Conservation (phyloP, 441 rosid genomes). For the Breynia disticha region DNA sequence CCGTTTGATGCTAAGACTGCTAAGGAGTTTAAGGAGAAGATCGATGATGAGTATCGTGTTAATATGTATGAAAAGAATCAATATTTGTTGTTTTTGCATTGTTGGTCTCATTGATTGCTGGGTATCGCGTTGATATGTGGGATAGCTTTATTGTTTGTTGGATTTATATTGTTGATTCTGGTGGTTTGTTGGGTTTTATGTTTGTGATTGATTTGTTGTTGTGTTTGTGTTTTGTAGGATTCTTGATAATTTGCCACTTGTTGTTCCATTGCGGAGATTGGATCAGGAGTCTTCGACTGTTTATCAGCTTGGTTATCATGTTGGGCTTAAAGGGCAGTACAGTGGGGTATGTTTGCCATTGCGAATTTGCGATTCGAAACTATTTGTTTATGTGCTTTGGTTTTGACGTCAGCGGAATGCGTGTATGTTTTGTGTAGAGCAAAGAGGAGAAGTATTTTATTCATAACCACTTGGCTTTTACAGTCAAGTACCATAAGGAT, state of each 20-base stretch:
- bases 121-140: background rate
- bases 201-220: constrained; percentile 6
- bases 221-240: constrained; percentile 45
- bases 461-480: constrained; percentile 73
- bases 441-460: constrained; percentile 78
- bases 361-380: background rate
- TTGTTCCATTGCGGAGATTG: constrained; percentile 52
- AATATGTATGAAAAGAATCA: constrained; percentile 61
- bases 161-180: background rate
- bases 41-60: constrained; percentile 74
- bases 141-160: too few species aligned
- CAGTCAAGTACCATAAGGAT: constrained; percentile 72
- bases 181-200: background rate
- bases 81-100: background rate
- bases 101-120: background rate
- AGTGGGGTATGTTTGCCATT: constrained; percentile 44
- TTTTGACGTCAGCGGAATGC: constrained; percentile 8
- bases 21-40: constrained; percentile 74
- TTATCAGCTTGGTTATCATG: constrained; percentile 78
- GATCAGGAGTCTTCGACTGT: constrained; percentile 50
- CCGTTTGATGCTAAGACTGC: constrained; percentile 51
- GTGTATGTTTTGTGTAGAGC: constrained; percentile 36
- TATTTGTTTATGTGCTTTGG: constrained; percentile 1
- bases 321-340: constrained; percentile 73
- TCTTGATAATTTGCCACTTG: constrained; percentile 93